Conservation (phyloP, 768 basidiomycete species). For the Auriscalpium vulgare region DNA sequence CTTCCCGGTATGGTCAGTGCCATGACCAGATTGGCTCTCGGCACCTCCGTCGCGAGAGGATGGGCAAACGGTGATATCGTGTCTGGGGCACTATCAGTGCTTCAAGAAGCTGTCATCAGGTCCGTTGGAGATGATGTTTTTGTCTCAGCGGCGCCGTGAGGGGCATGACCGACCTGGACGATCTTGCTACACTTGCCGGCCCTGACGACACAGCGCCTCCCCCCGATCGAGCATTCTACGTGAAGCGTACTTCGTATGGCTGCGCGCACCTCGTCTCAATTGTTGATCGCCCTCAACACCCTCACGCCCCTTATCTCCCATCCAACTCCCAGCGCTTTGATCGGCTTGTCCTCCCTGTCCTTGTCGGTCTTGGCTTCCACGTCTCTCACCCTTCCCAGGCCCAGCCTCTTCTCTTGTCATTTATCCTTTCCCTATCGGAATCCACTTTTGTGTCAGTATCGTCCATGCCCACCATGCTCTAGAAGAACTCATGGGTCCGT, state of each 20-base stretch:
- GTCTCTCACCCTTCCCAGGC: slow-evolving; percentile 53
- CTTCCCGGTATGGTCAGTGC: slow-evolving; percentile 79
- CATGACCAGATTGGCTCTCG: slow-evolving; percentile 66
- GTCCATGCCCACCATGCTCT: slow-evolving; percentile 40
- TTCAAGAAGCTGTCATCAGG: slow-evolving; percentile 45
- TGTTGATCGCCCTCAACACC: slow-evolving; percentile 75
- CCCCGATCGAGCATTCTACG: background rate
- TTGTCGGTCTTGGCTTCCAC: slow-evolving; percentile 45
- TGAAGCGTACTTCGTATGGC: slow-evolving; percentile 53
- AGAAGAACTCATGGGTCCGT: slow-evolving; percentile 32
- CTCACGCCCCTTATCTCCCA: slow-evolving; percentile 67
- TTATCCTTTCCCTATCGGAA: slow-evolving; percentile 64
- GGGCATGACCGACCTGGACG: slow-evolving; percentile 52
- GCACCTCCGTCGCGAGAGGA: slow-evolving; percentile 41
- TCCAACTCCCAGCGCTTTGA: slow-evolving; percentile 57
- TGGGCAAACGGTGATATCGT: slow-evolving; percentile 72
- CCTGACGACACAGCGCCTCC: background rate
- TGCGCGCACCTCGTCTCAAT: slow-evolving; percentile 70
- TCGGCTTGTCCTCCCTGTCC: slow-evolving; percentile 50
- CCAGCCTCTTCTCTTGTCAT: slow-evolving; percentile 60
- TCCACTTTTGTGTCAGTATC: slow-evolving; percentile 50
- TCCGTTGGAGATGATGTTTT: slow-evolving; percentile 61
- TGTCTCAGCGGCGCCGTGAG: slow-evolving; percentile 54
- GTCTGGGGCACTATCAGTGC: slow-evolving; percentile 45
- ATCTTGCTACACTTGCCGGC: slow-evolving; percentile 35